phyloP scores from a whole-genome alignment of 306 rosid genomes.

The Castanea crenata region DNA sequence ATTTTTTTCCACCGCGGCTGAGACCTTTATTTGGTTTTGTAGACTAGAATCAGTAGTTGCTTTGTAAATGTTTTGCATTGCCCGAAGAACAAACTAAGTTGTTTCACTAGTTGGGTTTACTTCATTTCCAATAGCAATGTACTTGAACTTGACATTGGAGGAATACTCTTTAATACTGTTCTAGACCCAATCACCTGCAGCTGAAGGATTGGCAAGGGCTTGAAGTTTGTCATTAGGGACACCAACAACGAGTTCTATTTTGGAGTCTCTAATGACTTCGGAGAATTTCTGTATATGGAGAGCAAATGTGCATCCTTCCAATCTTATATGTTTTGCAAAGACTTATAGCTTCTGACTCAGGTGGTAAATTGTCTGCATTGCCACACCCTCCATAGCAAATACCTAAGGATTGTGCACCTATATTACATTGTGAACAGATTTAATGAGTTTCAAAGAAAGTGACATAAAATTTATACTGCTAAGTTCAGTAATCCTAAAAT shows the following conservation, averaged over 20 bases:
- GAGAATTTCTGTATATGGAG: not conserved
- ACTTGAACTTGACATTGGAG: constrained; percentile 4
- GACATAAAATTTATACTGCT: not conserved
- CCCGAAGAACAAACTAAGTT: not conserved
- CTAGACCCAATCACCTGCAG: constrained; percentile 23
- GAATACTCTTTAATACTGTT: constrained; percentile 1
- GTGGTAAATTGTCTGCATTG: not conserved
- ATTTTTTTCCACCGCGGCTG: not conserved
- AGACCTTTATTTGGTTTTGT: constrained; percentile 14
- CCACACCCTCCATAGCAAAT: not conserved
- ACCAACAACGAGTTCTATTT: not conserved
- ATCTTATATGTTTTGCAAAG: not conserved
- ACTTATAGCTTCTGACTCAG: not conserved
- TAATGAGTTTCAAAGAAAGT: not conserved
- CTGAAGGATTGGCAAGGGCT: not conserved
- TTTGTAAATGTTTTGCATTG: constrained; percentile 14
- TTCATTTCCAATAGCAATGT: constrained; percentile 25
- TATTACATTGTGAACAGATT: not conserved
- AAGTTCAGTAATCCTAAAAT: no score
- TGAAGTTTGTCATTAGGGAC: not conserved
- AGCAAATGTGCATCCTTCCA: not conserved
- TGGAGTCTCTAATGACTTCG: not conserved
- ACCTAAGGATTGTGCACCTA: not conserved
- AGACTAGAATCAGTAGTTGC: constrained; percentile 5
- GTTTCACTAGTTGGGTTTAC: not conserved